Conservation (phyloP, 768 basidiomycete genomes). For the Crassisporium funariophilum region DNA sequence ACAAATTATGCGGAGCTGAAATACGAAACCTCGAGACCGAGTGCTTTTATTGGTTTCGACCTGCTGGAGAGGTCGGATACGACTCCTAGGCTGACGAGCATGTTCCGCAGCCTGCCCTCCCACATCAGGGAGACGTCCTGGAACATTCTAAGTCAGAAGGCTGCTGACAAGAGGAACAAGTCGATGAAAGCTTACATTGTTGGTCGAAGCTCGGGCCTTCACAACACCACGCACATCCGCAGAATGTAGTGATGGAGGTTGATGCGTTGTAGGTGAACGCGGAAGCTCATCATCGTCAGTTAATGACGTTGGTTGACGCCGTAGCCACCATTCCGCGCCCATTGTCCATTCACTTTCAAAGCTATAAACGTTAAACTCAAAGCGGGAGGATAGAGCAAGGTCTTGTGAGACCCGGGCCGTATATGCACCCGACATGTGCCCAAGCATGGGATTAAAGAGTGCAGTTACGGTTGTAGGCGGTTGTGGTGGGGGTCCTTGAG, state of each 20-base stretch:
- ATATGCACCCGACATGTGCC: slow-evolving; percentile 90
- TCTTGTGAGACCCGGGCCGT: slow-evolving; percentile 85
- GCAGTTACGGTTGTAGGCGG: slow-evolving; percentile 95
- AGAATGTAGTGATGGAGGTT: slow-evolving; percentile 13
- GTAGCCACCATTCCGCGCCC: slow-evolving; percentile 96
- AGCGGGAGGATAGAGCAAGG: slow-evolving; percentile 84
- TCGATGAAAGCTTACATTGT: slow-evolving; percentile 59
- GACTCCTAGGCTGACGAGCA: slow-evolving; percentile 88
- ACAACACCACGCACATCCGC: slow-evolving; percentile 75
- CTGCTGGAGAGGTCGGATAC: slow-evolving; percentile 88
- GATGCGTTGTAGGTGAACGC: slow-evolving; percentile 8
- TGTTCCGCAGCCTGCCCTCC: slow-evolving; percentile 89
- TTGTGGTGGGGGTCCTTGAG: slow-evolving; percentile 52
- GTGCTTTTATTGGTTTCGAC: slow-evolving; percentile 82
- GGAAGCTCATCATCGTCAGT: slow-evolving; percentile 18
- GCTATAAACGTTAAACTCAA: slow-evolving; percentile 96
- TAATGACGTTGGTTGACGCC: slow-evolving; percentile 48
- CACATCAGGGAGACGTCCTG: slow-evolving; percentile 91
- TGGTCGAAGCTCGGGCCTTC: slow-evolving; percentile 88
- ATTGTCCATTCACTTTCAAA: slow-evolving; percentile 96
- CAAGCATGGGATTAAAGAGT: slow-evolving; percentile 94
- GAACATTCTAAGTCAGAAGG: slow-evolving; percentile 1
- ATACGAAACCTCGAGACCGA: slow-evolving; percentile 93
- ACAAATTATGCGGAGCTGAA: slow-evolving; percentile 64
- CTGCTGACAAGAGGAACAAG: neutral